Conservation (phyloP, 371 early-diverging fungal genomes). For the Syncephalastrum monosporum region DNA sequence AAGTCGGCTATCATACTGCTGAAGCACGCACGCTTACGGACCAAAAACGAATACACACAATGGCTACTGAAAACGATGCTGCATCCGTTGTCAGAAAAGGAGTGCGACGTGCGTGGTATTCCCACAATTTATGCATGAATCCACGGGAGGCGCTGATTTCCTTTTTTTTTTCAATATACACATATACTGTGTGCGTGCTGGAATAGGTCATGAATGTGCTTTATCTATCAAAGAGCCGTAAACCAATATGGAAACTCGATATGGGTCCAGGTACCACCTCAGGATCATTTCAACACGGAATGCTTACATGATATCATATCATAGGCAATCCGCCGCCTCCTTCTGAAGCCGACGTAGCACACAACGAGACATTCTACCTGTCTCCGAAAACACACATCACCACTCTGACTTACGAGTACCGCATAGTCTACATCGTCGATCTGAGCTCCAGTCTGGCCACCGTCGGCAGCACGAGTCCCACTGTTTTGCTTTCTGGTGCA, state of each 20-base stretch:
- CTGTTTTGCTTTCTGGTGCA: slow-evolving; percentile 56
- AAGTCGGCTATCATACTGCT: slow-evolving; percentile 40
- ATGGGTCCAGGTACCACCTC: neutral
- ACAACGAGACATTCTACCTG: slow-evolving; percentile 37
- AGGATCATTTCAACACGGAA: neutral
- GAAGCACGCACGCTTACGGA: slow-evolving; percentile 33
- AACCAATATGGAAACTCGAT: slow-evolving; percentile 38
- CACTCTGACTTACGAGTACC: slow-evolving; percentile 59
- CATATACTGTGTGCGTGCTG: no score
- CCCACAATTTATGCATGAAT: slow-evolving; percentile 1
- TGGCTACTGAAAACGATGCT: slow-evolving; percentile 44
- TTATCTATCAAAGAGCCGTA: slow-evolving; percentile 39
- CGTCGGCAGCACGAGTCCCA: slow-evolving; percentile 58
- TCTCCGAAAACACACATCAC: slow-evolving; percentile 69
- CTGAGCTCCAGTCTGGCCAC: slow-evolving; percentile 72
- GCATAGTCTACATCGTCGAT: slow-evolving; percentile 75
- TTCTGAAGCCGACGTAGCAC: neutral
- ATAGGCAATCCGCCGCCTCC: neutral
- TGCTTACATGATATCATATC: neutral
- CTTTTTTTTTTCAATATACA: neutral
- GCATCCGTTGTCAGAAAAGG: slow-evolving; percentile 34
- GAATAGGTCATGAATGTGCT: slow-evolving; percentile 30
- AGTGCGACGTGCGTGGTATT: slow-evolving; percentile 28
- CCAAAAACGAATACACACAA: slow-evolving; percentile 49
- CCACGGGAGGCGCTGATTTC: neutral